Conservation (phyloP, 2,329 filamentous ascomycete species). For the Neurospora sp. region DNA sequence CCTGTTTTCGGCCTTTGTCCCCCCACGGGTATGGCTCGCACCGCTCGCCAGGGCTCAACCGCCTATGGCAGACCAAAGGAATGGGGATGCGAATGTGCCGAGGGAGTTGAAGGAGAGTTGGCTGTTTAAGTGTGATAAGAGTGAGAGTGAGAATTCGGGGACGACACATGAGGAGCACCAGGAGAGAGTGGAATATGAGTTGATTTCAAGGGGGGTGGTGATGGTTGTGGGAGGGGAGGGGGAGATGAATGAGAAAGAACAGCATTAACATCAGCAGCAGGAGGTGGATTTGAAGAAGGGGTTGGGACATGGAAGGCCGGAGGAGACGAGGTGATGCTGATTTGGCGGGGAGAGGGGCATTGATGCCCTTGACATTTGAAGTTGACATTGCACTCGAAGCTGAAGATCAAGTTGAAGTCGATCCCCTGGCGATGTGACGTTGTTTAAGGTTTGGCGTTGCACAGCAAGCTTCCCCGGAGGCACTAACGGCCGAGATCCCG, state of each 20-base stretch:
- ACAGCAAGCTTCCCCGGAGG: background rate
- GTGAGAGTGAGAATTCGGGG: background rate
- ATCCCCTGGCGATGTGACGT: background rate
- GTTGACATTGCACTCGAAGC: no score
- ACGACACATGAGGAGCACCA: background rate
- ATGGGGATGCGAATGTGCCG: background rate
- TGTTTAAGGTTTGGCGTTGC: background rate
- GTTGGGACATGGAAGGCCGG: background rate
- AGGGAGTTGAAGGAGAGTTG: background rate
- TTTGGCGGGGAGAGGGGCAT: no score
- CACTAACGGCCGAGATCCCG: background rate
- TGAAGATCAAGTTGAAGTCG: no score
- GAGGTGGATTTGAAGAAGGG: background rate
- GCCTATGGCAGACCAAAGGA: background rate
- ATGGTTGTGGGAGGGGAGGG: background rate
- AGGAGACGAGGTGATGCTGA: no score
- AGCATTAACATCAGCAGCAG: no score
- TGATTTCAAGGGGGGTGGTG: background rate
- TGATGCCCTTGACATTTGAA: no score
- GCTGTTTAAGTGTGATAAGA: background rate
- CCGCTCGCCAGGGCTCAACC: no score
- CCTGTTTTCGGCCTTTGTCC: background rate
- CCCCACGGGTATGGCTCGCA: background rate
- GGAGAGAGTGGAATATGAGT: background rate
- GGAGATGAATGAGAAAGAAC: no score